Conservation (phyloP, 1,284 basidiomycete species). For the Ustilago trichophora region DNA sequence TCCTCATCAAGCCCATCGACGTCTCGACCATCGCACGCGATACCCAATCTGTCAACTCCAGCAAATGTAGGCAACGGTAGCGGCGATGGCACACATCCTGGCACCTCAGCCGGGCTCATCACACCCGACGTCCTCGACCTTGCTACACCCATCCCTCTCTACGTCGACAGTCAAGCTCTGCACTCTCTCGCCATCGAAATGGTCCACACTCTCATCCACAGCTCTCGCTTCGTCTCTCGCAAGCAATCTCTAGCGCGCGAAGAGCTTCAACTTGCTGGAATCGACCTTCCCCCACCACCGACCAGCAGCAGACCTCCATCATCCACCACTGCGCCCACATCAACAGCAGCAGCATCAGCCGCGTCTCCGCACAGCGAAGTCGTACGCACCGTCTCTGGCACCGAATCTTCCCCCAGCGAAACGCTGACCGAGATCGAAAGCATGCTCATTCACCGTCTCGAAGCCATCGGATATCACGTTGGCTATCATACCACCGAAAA, state of each 20-base stretch:
- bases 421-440: constrained; percentile 72
- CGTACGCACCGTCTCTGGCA: constrained; percentile 44
- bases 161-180: constrained; percentile 79
- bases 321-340: neutral
- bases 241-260: constrained; percentile 70
- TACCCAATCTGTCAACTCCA: constrained; percentile 19
- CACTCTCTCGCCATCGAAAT: constrained; percentile 85
- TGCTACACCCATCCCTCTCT: constrained; percentile 65
- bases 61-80: constrained; percentile 2
- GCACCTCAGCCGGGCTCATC: constrained; percentile 33
- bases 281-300: constrained; percentile 7
- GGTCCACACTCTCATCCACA: constrained; percentile 59
- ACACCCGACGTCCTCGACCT: constrained; percentile 60
- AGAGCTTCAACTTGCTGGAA: constrained; percentile 32
- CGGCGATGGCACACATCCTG: constrained; percentile 7
- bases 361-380: neutral
- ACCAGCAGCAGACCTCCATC: constrained; percentile 1
- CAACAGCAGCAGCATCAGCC: neutral
- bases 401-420: constrained; percentile 11
- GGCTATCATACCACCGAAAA: constrained; percentile 85
- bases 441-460: constrained; percentile 76
- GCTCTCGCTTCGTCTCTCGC: constrained; percentile 63
- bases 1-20: constrained; percentile 16
- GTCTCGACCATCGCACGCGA: constrained; percentile 33
- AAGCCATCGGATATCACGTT: constrained; percentile 84